phyloP scores from a whole-genome alignment of 495 filamentous ascomycete genomes.

The Clavariopsis aquatica region DNA sequence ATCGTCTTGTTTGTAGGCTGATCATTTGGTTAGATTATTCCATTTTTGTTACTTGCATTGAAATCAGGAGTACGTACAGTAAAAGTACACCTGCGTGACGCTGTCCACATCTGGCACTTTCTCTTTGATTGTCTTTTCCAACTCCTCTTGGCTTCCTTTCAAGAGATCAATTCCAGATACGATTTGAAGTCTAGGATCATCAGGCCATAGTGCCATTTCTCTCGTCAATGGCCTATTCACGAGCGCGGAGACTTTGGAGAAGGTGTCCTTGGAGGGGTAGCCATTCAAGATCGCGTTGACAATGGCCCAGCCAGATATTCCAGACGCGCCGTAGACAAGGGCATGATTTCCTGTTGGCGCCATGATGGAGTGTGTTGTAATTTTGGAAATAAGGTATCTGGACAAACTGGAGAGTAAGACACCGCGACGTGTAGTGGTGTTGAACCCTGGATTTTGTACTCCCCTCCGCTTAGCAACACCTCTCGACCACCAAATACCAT shows the following conservation, averaged over 20 bases:
- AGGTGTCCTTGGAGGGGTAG: conserved; percentile 48
- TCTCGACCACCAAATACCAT: conserved; percentile 7
- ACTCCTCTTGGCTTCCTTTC: conserved; percentile 44
- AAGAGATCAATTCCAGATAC: conserved; percentile 50
- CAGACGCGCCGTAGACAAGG: conserved; percentile 43
- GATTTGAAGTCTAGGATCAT: conserved; percentile 47
- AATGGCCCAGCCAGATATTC: conserved; percentile 55
- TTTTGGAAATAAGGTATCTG: not conserved
- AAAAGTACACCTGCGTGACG: conserved; percentile 51
- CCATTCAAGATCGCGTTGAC: conserved; percentile 48
- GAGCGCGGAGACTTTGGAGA: conserved; percentile 50
- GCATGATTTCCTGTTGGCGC: conserved; percentile 39
- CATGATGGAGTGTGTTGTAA: conserved; percentile 4
- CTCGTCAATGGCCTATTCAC: conserved; percentile 48
- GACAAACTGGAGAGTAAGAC: not conserved
- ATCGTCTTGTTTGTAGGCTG: conserved; percentile 31
- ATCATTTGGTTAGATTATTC: not conserved
- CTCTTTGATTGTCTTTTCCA: conserved; percentile 45
- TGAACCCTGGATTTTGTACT: conserved; percentile 19
- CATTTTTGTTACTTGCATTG: not conserved
- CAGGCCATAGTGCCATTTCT: conserved; percentile 49
- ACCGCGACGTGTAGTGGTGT: not conserved
- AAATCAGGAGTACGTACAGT: conserved; percentile 43
- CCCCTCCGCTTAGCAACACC: conserved; percentile 12
- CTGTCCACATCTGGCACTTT: conserved; percentile 46